Base-by-base conservation (phyloP, 2,329 filamentous ascomycete genomes). In the Botryotinia calthae region DNA sequence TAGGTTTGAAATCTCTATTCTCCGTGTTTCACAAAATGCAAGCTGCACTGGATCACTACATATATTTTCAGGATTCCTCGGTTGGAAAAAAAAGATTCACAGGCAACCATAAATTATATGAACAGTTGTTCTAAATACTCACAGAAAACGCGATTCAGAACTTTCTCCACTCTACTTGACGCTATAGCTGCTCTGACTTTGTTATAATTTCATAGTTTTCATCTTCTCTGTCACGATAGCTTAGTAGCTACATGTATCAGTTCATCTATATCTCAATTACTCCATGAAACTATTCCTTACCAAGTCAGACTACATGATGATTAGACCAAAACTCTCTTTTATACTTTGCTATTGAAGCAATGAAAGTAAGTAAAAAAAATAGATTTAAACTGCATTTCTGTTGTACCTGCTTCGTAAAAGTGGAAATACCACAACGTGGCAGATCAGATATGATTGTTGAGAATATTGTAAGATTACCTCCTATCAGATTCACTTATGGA, bases 81-180 rank as follows among this genome's bases (percentile, higher is more conserved):
- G 12, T n/a, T 28, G 7, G 5, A 28, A 7, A 7, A 1, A 7
- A 56, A 4, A 56, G 2, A 3, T 51, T 28, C n/a, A n/a, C n/a
- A 56, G 1, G 18, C 28, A 2, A 56, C 6, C 16, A 28, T 28
- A 2, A 7, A 18, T 31, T 28, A 18, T 18, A 5, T 16, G 1
- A 18, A 16, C 4, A 12, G 14, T 2, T 7, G 8, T 9, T 28
- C 8, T 0, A 4, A 5, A 54, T 4, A 8, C 16, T 9, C 6
- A 9, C 4, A 4, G 14, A 28, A 56, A 56, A 28, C 6, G 6
- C 7, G 6, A 18, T 28, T 1, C 1, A 9, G 1, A 16, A 16
- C 6, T 4, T 18, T 54, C 2, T 9, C 2, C 14, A 18, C 6
- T 54, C 51, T 28, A 28, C 5, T 28, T 9, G 51, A 7, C 2